Percentiles rank a stretch among this genome's conserved stretches.
phyloP scores from a whole-genome alignment of 2,329 filamentous ascomycete genomes.

The Aspergillus sp. region DNA sequence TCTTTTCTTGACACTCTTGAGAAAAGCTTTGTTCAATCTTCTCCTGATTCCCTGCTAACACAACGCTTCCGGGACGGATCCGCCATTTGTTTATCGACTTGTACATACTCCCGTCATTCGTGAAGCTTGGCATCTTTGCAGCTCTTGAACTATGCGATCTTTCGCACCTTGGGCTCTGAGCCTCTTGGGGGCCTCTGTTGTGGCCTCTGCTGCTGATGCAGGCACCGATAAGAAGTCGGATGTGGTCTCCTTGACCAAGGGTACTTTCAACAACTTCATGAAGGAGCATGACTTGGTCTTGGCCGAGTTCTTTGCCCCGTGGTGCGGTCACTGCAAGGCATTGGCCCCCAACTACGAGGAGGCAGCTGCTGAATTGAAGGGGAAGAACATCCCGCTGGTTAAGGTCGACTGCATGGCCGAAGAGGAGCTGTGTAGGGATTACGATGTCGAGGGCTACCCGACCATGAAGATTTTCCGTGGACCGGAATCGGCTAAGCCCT shows the following conservation, averaged over 20 bases:
- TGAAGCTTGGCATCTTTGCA: too few species aligned
- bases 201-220: slow-evolving; percentile 27
- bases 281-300: slow-evolving; percentile 80
- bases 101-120: too few species aligned
- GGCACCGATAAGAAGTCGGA: slow-evolving; percentile 50
- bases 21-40: background rate
- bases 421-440: slow-evolving; percentile 78
- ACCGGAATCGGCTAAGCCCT: slow-evolving; percentile 68
- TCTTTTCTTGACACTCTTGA: background rate
- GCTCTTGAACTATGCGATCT: slow-evolving; percentile 25
- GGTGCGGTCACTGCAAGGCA: slow-evolving; percentile 98
- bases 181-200: slow-evolving; percentile 31
- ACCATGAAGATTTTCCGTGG: slow-evolving; percentile 99
- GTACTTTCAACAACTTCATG: slow-evolving; percentile 80
- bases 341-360: slow-evolving; percentile 55
- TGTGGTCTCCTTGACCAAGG: slow-evolving; percentile 74
- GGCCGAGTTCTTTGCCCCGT: slow-evolving; percentile 94
- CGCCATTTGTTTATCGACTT: too few species aligned
- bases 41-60: slow-evolving; percentile 3
- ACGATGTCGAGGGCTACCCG: slow-evolving; percentile 93
- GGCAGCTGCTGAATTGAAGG: slow-evolving; percentile 41
- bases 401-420: slow-evolving; percentile 84
- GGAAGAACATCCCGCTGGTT: slow-evolving; percentile 41
- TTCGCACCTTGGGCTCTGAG: slow-evolving; percentile 33
- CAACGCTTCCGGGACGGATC: too few species aligned